phyloP scores from a whole-genome alignment of 352 stramenopile genomes.

The Pythium brassicae region DNA sequence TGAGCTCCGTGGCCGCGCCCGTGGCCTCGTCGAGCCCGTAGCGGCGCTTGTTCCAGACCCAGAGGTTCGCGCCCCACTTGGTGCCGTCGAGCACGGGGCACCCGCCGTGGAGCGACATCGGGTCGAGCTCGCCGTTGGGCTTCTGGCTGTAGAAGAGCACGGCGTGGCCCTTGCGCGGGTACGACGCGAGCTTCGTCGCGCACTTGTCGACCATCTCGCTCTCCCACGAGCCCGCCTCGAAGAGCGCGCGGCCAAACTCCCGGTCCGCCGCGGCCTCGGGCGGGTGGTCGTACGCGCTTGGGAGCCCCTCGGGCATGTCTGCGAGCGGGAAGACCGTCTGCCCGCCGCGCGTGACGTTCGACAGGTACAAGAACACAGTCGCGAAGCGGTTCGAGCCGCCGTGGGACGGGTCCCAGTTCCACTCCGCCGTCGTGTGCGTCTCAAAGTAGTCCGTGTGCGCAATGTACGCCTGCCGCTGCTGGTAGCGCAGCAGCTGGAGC shows the following conservation, averaged over 20 bases:
- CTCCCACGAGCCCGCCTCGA: slow-evolving; percentile 64
- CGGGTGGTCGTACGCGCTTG: slow-evolving; percentile 50
- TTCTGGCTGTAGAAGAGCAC: slow-evolving; percentile 98
- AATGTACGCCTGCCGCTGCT: slow-evolving; percentile 93
- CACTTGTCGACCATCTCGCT: slow-evolving; percentile 77
- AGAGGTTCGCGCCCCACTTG: slow-evolving; percentile 97
- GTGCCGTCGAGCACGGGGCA: slow-evolving; percentile 93
- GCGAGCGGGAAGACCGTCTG: slow-evolving; percentile 83
- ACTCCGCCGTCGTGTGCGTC: slow-evolving; percentile 37
- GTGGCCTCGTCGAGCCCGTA: slow-evolving; percentile 43
- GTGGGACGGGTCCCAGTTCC: slow-evolving; percentile 71
- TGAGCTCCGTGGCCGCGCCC: slow-evolving; percentile 32
- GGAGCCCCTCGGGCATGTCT: slow-evolving; percentile 67
- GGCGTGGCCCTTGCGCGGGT: slow-evolving; percentile 85
- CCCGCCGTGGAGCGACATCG: slow-evolving; percentile 85
- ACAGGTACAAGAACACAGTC: slow-evolving; percentile 83
- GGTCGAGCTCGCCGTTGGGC: slow-evolving; percentile 90
- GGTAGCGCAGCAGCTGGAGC: slow-evolving; percentile 94
- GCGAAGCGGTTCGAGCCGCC: slow-evolving; percentile 83
- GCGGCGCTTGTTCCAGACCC: slow-evolving; percentile 94
- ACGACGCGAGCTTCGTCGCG: slow-evolving; percentile 69
- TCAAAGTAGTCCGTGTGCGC: slow-evolving; percentile 94
- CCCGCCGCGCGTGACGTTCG: slow-evolving; percentile 67
- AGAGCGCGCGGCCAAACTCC: slow-evolving; percentile 42
- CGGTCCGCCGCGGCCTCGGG: slow-evolving; percentile 35